A percentile compares a stretch with the other conserved stretches of the same genome.
Evolutionary conservation across 2,329 filamentous ascomycete species (phyloP).

Genomic region (Microsporum audouinii): DNA sequence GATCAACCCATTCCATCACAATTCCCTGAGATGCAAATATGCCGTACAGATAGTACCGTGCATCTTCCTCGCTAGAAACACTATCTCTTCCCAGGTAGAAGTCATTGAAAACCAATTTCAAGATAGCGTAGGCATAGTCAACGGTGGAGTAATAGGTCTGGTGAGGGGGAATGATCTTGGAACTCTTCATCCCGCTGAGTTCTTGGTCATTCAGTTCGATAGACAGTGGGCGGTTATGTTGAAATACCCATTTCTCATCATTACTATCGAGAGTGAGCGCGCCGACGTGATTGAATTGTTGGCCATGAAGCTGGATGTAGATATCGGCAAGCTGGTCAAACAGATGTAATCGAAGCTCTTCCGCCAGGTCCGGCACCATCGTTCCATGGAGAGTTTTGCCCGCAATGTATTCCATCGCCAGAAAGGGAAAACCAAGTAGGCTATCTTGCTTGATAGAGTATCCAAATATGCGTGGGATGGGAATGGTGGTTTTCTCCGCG

Average conservation of each 20-base stretch:
- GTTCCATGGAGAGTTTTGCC: slow-evolving; percentile 5
- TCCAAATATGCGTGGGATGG: slow-evolving; percentile 12
- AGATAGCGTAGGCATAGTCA: slow-evolving; percentile 7
- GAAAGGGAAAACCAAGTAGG: slow-evolving; percentile 8
- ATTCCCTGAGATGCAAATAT: slow-evolving; percentile 7
- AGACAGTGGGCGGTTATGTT: slow-evolving; percentile 5
- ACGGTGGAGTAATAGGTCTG: slow-evolving; percentile 9
- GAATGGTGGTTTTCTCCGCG: slow-evolving; percentile 15
- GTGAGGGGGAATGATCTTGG: slow-evolving; percentile 1
- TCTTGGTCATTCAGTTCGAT: slow-evolving; percentile 8
- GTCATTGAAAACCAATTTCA: slow-evolving; percentile 8
- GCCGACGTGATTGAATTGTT: slow-evolving; percentile 8
- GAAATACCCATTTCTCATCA: slow-evolving; percentile 8
- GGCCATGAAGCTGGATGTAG: slow-evolving; percentile 6
- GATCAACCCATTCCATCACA: slow-evolving; percentile 10
- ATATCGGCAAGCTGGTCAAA: slow-evolving; percentile 1
- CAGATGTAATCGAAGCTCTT: background rate
- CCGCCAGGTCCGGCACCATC: background rate
- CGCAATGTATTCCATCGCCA: slow-evolving; percentile 8
- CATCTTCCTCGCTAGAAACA: slow-evolving; percentile 9
- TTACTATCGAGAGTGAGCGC: slow-evolving; percentile 6
- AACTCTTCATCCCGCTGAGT: slow-evolving; percentile 4
- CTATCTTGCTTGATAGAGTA: slow-evolving; percentile 10
- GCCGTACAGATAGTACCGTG: slow-evolving; percentile 9
- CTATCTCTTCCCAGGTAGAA: slow-evolving; percentile 7